Percentiles rank a stretch among this genome's conserved stretches.
Conservation (phyloP, 2,329 filamentous ascomycete species). For the Falciphora oryzae region DNA sequence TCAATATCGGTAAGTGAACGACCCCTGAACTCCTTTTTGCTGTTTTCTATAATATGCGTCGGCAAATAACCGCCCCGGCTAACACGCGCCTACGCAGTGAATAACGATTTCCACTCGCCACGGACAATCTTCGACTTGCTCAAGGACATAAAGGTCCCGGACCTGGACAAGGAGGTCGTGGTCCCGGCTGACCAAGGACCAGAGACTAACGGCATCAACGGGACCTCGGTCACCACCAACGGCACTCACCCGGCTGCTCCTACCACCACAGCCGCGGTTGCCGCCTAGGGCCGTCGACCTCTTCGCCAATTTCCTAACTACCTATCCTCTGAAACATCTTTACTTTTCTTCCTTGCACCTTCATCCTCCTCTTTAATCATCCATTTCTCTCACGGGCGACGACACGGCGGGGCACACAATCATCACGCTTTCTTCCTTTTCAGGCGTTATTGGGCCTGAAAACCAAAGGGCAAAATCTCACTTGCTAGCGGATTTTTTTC, state of each 20-base stretch:
- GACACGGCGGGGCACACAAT: neutral
- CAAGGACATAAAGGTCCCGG: conserved; percentile 64
- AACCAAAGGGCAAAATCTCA: neutral
- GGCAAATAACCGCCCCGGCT: neutral
- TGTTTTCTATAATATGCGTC: neutral
- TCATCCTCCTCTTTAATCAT: neutral
- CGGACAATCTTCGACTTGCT: conserved; percentile 82
- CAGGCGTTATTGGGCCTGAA: neutral
- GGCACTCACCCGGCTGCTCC: neutral
- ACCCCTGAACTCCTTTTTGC: conserved; percentile 1
- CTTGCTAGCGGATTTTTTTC: conserved; percentile 7
- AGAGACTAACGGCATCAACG: conserved; percentile 14
- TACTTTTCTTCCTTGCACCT: neutral
- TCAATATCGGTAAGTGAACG: conserved; percentile 76
- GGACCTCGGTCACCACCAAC: conserved; percentile 14
- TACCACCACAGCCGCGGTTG: neutral
- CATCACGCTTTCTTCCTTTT: neutral
- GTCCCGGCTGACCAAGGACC: conserved; percentile 15
- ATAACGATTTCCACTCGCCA: conserved; percentile 93
- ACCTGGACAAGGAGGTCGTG: conserved; percentile 45
- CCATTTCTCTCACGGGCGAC: neutral
- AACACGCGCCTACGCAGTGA: conserved; percentile 50
- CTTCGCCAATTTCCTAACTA: neutral
- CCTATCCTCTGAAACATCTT: neutral
- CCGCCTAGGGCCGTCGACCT: neutral